Evolutionary conservation across 176 grass and related monocot genomes (phyloP).

Genomic region (Leersia perrieri): DNA sequence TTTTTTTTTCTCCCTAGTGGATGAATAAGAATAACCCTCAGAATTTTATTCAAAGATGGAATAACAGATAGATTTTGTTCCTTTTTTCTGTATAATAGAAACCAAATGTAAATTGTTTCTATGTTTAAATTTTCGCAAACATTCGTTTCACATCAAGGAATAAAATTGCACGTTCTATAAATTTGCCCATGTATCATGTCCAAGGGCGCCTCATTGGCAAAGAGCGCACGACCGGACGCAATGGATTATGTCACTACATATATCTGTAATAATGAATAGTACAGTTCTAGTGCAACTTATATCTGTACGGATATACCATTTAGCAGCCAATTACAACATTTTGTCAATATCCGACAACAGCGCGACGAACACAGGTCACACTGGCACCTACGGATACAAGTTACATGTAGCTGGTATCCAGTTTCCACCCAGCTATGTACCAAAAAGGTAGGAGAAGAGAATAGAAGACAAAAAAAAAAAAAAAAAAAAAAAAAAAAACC

Average conservation of each 20-base stretch:
- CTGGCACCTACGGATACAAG: constrained; percentile 7
- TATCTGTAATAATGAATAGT: neutral
- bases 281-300: constrained; percentile 17
- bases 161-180: neutral
- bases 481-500: constrained; percentile 32
- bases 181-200: too few species aligned
- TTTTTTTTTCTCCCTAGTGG: neutral
- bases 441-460: neutral
- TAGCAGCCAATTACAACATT: constrained; percentile 36
- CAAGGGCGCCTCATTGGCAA: neutral
- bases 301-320: neutral
- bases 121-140: neutral
- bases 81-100: neutral
- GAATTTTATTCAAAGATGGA: neutral
- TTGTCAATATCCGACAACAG: constrained; percentile 10
- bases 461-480: constrained; percentile 26
- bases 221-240: neutral
- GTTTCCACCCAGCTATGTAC: constrained; percentile 44
- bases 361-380: neutral
- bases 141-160: neutral
- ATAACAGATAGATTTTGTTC: neutral
- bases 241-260: neutral
- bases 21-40: neutral
- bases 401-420: constrained; percentile 22
- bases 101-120: neutral